Evolutionary conservation across 1,139 yeast species (phyloP).

Genomic region (Suhomyces terraborum): DNA sequence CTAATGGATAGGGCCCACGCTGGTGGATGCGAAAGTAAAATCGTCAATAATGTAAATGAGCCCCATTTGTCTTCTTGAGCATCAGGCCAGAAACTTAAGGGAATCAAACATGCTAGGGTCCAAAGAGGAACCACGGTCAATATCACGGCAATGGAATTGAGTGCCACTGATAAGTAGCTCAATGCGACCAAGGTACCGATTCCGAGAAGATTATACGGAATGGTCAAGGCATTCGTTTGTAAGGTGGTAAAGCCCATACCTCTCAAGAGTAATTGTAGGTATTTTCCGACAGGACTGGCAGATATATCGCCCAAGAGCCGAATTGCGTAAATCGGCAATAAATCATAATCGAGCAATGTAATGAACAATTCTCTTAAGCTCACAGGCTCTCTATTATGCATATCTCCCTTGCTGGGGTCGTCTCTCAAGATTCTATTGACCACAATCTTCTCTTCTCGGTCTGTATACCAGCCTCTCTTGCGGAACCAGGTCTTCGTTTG

Average conservation of each 20-base stretch:
- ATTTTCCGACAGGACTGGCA: conserved; percentile 17
- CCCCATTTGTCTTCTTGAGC: conserved; percentile 23
- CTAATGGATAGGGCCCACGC: conserved; percentile 19
- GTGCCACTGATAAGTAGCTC: conserved; percentile 17
- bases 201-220: conserved; percentile 20
- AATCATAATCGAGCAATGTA: conserved; percentile 27
- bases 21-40: conserved; percentile 19
- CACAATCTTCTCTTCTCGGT: conserved; percentile 36
- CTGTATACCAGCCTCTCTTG: conserved; percentile 40
- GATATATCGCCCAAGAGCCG: conserved; percentile 22
- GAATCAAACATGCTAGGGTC: conserved; percentile 16
- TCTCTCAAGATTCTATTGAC: conserved; percentile 35
- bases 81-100: conserved; percentile 22
- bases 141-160: conserved; percentile 17
- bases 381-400: conserved; percentile 36
- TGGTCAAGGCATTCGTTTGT: conserved; percentile 23
- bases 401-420: conserved; percentile 38
- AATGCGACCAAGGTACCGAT: conserved; percentile 19
- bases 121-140: conserved; percentile 17
- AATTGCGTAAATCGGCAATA: conserved; percentile 25
- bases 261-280: conserved; percentile 20
- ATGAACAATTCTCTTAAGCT: conserved; percentile 22
- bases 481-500: conserved; percentile 30
- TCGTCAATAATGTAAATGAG: conserved; percentile 22
- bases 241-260: conserved; percentile 24